Evolutionary conservation across 345 rosid species (phyloP).

Genomic region (Camelina laxa): DNA sequence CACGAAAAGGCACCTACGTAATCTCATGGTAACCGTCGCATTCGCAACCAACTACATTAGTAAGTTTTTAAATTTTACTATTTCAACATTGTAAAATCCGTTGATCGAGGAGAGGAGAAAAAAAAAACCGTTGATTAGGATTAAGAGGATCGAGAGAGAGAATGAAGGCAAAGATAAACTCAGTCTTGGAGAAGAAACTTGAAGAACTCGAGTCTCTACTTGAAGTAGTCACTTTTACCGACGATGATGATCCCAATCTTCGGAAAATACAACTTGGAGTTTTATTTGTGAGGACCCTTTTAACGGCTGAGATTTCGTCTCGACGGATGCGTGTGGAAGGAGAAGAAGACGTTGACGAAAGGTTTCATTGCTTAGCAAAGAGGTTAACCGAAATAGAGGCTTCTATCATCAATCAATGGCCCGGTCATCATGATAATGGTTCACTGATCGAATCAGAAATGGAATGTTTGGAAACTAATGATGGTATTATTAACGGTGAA

Average conservation of each 20-base stretch:
- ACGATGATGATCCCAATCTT: conserved; percentile 1
- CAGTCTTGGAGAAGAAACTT: conserved; percentile 40
- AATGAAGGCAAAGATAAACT: conserved; percentile 19
- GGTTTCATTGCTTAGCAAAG: conserved; percentile 21
- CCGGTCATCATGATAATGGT: conserved; percentile 1
- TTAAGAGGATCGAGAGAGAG: neutral
- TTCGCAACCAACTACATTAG: neutral
- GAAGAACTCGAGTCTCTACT: conserved; percentile 38
- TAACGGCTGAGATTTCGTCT: conserved; percentile 36
- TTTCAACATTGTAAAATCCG: conserved; percentile 12
- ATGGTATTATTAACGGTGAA: neutral
- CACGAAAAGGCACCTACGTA: neutral
- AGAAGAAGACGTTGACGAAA: conserved; percentile 20
- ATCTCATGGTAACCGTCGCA: conserved; percentile 28
- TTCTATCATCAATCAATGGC: neutral
- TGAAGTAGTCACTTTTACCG: conserved; percentile 1
- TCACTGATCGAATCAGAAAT: neutral
- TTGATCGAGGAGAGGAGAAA: neutral
- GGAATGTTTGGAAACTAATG: neutral
- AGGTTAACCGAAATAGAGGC: conserved; percentile 29
- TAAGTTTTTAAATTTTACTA: neutral
- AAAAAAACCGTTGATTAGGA: neutral
- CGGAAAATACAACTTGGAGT: conserved; percentile 20
- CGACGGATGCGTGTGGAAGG: neutral
- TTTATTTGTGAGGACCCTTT: conserved; percentile 7